Percentiles rank a stretch among this genome's conserved stretches.
Conservation (phyloP, 179 eudicot genomes). For the Pouteria campechiana region DNA sequence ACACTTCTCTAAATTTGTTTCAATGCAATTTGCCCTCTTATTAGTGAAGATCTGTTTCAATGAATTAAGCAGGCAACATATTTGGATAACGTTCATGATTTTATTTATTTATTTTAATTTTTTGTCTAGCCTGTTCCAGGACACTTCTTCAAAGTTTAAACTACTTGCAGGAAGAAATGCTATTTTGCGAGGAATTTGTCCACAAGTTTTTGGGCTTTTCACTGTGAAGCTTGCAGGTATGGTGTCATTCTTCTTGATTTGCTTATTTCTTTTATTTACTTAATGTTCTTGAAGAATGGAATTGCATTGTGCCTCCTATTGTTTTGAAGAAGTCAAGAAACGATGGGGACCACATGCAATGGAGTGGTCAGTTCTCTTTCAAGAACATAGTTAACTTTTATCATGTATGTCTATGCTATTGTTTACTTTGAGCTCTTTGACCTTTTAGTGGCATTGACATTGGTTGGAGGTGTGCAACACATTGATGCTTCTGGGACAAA, state of each 20-base stretch:
- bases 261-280: no score
- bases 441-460: conserved; percentile 75
- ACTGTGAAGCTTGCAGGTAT: conserved; percentile 86
- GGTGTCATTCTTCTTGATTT: neutral
- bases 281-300: neutral
- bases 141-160: neutral
- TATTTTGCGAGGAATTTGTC: conserved; percentile 71
- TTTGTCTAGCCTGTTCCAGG: neutral
- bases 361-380: no score
- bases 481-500: conserved; percentile 94
- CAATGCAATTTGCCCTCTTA: no score
- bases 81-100: neutral
- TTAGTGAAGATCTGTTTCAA: no score
- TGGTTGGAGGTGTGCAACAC: conserved; percentile 94
- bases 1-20: no score
- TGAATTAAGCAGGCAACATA: neutral
- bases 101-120: neutral
- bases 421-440: no score
- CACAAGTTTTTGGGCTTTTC: conserved; percentile 90
- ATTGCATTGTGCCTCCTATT: neutral
- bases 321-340: no score
- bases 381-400: no score
- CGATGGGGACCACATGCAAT: no score
- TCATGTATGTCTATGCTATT: no score
- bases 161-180: conserved; percentile 56